Base-by-base conservation (phyloP, 2,329 filamentous ascomycete species). In the Phoma sp. region DNA sequence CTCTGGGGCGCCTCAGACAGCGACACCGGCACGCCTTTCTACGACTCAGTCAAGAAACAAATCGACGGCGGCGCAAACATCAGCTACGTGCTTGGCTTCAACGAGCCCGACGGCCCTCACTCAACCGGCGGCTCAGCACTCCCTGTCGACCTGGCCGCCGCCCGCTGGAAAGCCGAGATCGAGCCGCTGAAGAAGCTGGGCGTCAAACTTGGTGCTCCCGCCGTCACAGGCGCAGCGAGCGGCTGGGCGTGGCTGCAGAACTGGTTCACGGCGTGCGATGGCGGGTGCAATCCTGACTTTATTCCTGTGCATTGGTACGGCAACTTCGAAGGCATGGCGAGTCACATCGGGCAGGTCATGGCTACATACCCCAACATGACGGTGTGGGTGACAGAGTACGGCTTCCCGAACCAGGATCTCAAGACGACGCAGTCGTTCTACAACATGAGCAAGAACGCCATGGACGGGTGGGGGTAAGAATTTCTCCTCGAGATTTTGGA, bases 331-430 rank as follows among this genome's bases (percentile, higher is more conserved):
- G 87, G 87, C 0, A 71, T 92, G 57, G 86, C 87, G 2, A 86
- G 83, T 57, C 86, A 88, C 58, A 79, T 91, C 53, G 87, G 87
- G 6, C 80, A 85, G 57, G 81, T 86, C 38, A 77, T 80, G 40
- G 80, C 76, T 1, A 77, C 72, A 30, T 81, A 77, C 59, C 67
- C 66, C 15, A 74, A 85, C 78, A 68, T 74, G 74, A 80, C 83
- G 3, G 84, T 93, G 56, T 93, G 90, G 91, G 79, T 93, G 10
- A 93, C 91, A 21, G 91, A 95, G 74, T 92, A 88, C 71, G 90
- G 87, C 30, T 81, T 82, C 47, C 72, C 77, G 48, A 74, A 87
- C 57, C 79, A 84, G 64, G 77, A 81, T 21, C 79, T 91, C 14
- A 54, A 70, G 1, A 74, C 80, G 0, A 87, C 87, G 0, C 83